phyloP scores from a whole-genome alignment of 768 basidiomycete genomes.

The Tylopilus balloui region DNA sequence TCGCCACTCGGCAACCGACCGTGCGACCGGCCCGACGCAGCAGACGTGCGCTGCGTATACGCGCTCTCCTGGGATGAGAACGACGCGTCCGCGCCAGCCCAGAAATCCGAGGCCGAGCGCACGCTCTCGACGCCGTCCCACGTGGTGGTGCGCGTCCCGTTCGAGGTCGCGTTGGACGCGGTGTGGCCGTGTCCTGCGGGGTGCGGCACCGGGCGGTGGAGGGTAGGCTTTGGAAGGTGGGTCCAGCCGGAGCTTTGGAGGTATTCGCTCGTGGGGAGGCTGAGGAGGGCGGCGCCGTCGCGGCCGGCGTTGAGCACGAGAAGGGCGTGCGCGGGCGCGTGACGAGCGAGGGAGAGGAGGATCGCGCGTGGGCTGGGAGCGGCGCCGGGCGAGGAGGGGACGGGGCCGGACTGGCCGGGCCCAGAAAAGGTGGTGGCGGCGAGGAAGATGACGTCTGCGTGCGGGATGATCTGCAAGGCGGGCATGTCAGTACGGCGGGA shows the following conservation, averaged over 20 bases:
- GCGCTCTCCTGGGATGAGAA: constrained; percentile 18
- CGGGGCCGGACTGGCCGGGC: constrained; percentile 18
- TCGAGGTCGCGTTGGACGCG: constrained; percentile 14
- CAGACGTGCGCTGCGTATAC: constrained; percentile 6
- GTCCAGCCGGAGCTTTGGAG: constrained; percentile 82
- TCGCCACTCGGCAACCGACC: constrained; percentile 21
- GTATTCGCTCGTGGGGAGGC: constrained; percentile 79
- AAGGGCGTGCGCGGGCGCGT: constrained; percentile 68
- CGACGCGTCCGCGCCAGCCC: constrained; percentile 45
- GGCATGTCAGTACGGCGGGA: background rate
- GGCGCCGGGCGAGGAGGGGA: constrained; percentile 39
- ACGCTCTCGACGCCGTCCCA: constrained; percentile 40
- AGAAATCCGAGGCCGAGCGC: constrained; percentile 73
- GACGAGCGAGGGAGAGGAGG: constrained; percentile 64
- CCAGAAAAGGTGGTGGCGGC: constrained; percentile 22
- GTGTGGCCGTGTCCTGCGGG: constrained; percentile 18
- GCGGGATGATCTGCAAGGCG: constrained; percentile 65
- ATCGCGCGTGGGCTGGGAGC: constrained; percentile 66
- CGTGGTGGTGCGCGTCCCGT: constrained; percentile 9
- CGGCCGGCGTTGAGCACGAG: constrained; percentile 80
- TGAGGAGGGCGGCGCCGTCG: constrained; percentile 76
- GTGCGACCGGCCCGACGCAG: constrained; percentile 1
- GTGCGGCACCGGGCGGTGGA: constrained; percentile 1
- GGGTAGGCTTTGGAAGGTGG: constrained; percentile 11
- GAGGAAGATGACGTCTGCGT: constrained; percentile 80